Percentiles rank a stretch among this genome's conserved stretches.
Conservation (phyloP, 768 basidiomycete species). For the Serendipita sp. region DNA sequence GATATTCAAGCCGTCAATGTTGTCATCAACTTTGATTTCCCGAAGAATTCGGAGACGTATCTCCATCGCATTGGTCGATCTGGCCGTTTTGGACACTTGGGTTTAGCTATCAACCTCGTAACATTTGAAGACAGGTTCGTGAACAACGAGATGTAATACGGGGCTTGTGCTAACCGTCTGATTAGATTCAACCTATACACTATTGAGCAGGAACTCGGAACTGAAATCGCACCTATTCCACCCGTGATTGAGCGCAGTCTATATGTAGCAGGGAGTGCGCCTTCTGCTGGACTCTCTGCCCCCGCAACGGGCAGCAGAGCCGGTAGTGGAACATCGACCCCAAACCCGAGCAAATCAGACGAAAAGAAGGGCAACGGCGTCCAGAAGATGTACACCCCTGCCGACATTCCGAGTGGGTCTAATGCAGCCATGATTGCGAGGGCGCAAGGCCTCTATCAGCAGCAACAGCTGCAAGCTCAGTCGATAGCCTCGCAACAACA, state of each 20-base stretch:
- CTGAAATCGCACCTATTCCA: conserved; percentile 94
- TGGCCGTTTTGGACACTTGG: conserved; percentile 92
- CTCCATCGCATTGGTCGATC: conserved; percentile 97
- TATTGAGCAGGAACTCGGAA: conserved; percentile 96
- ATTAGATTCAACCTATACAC: conserved; percentile 76
- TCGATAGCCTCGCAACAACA: conserved; percentile 5
- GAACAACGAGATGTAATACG: background rate
- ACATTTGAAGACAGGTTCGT: conserved; percentile 76
- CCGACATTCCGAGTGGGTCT: background rate
- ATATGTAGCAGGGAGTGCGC: conserved; percentile 52
- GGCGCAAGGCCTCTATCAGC: background rate
- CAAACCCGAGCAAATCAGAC: conserved; percentile 7
- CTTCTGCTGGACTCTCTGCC: conserved; percentile 34
- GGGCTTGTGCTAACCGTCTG: background rate
- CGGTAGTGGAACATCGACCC: conserved; percentile 9
- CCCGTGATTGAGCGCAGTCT: conserved; percentile 77
- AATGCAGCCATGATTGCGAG: background rate
- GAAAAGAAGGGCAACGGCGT: background rate
- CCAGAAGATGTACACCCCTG: background rate
- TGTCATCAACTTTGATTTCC: conserved; percentile 99
- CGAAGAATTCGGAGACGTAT: conserved; percentile 97
- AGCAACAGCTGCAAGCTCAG: background rate
- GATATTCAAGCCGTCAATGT: conserved; percentile 99
- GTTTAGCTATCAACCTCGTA: conserved; percentile 93
- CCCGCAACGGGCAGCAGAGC: conserved; percentile 5